Base-by-base conservation (phyloP, 73 alveolate species). In the Breviolum minutum region DNA sequence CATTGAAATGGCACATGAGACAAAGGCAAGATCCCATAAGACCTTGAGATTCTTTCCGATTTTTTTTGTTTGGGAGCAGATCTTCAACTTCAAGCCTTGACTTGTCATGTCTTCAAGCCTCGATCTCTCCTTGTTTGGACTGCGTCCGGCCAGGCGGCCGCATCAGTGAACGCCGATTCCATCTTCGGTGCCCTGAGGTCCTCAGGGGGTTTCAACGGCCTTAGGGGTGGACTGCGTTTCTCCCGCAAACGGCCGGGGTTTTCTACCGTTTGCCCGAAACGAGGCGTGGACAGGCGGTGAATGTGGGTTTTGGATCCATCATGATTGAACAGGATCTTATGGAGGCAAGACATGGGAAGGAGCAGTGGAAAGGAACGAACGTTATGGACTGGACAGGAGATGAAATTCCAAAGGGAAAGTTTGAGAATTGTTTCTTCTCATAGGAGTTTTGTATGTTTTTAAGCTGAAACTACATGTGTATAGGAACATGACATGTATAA, bases 301-400 rank as follows among this genome's bases (percentile, higher is more conserved):
- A 91, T 77, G 97, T 91, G 19, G 97, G 97, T 88, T 71, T 91
- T 63, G 83, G 88, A 16, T 91, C 97, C 87, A 91, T 91, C 88
- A 91, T 91, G 97, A 91, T 91, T 61, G 97, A 91, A 32, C 97
- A 91, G 88, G 97, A 91, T 69, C 97, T 91, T 20, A 79, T 91
- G 62, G 97, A 91, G 88, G 97, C 97, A 40, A 85, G n/a, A 0
- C 20, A 17, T 66, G 74, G 24, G 24, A 66, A 66, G 74, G 74
- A 11, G 11, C 11, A 66, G 74, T 17, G 17, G 74, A 11, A 66
- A 66, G 17, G 74, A 13, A 11, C 74, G 11, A 13, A 66, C 24
- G 24, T 17, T 66, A 66, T 13, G 74, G 74, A 11, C 17, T n/a
- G n/a, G n/a, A n/a, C n/a, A n/a, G n/a, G n/a, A n/a, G n/a, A n/a